Percentiles rank a stretch among this genome's conserved stretches.
Evolutionary conservation across 1,284 basidiomycete genomes (phyloP).

Genomic region (Leucoagaricus sp.): DNA sequence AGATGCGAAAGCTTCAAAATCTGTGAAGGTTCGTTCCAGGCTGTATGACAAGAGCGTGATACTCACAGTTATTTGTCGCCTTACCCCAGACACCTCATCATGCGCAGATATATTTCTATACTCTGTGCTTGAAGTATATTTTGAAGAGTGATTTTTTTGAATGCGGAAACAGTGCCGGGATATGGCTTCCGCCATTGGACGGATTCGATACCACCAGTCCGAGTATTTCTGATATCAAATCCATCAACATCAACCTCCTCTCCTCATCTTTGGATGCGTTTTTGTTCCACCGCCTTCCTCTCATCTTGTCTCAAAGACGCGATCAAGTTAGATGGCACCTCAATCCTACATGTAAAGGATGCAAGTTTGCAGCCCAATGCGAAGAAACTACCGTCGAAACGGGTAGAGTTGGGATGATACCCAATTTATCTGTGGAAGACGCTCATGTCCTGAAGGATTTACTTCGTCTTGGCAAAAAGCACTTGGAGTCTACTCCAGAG

Average conservation of each 20-base stretch:
- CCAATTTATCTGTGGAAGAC: conserved; percentile 45
- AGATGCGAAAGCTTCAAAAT: conserved; percentile 48
- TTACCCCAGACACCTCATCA: conserved; percentile 48
- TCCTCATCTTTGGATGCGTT: conserved; percentile 39
- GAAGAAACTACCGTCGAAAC: conserved; percentile 33
- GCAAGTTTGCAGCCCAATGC: conserved; percentile 42
- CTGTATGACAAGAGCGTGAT: not conserved
- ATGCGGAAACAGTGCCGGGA: conserved; percentile 35
- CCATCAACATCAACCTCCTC: conserved; percentile 36
- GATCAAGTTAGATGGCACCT: conserved; percentile 45
- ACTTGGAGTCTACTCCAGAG: not conserved
- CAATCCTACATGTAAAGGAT: conserved; percentile 46
- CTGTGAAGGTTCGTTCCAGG: conserved; percentile 37
- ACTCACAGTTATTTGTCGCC: no score
- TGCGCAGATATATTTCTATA: conserved; percentile 53
- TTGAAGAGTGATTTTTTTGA: conserved; percentile 35
- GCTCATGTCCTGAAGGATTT: conserved; percentile 37
- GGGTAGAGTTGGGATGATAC: conserved; percentile 42
- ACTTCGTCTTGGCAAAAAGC: conserved; percentile 28
- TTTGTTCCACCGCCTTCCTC: conserved; percentile 42
- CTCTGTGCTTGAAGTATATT: conserved; percentile 42
- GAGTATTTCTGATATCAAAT: conserved; percentile 38
- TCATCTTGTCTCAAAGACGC: conserved; percentile 32
- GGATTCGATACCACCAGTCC: conserved; percentile 33
- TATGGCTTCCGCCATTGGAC: conserved; percentile 47